Conservation (phyloP, 176 grass and related monocot genomes). For the Secale cereale region DNA sequence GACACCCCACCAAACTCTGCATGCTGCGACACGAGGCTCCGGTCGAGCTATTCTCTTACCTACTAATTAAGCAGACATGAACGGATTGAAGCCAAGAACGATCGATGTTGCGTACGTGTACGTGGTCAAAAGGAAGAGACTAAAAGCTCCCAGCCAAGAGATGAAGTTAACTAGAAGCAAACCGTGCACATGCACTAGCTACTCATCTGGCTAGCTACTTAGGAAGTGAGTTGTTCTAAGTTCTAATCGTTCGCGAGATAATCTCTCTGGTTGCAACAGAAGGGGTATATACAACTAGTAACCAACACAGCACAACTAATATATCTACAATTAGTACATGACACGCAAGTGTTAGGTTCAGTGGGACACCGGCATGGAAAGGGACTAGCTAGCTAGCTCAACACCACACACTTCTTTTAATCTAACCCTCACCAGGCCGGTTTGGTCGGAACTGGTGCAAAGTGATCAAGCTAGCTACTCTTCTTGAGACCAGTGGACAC, state of each 20-base stretch:
- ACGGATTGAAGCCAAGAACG: not conserved
- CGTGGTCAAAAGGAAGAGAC: constrained; percentile 9
- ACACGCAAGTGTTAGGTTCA: constrained; percentile 4
- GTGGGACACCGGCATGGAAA: constrained; percentile 17
- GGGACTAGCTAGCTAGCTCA: not conserved
- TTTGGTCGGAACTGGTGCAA: not conserved
- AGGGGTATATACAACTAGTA: not conserved
- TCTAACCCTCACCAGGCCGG: constrained; percentile 8
- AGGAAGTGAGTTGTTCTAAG: not conserved
- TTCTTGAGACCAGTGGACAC: not conserved
- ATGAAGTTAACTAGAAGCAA: constrained; percentile 1
- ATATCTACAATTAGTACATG: not conserved
- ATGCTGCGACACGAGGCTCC: not conserved
- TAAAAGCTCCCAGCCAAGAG: constrained; percentile 1
- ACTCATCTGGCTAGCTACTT: not conserved
- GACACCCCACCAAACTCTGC: not conserved
- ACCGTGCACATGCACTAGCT: not conserved
- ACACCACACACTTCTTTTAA: constrained; percentile 7
- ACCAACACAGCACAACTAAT: not conserved
- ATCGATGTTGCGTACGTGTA: not conserved
- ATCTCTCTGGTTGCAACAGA: constrained; percentile 29
- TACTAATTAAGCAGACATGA: not conserved
- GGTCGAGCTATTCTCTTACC: not conserved
- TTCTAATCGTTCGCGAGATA: not conserved
- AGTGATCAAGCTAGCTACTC: not conserved